A percentile compares a stretch with the other conserved stretches of the same genome.
Conservation (phyloP, 169 alveolate species). For the Neospora caninum region DNA sequence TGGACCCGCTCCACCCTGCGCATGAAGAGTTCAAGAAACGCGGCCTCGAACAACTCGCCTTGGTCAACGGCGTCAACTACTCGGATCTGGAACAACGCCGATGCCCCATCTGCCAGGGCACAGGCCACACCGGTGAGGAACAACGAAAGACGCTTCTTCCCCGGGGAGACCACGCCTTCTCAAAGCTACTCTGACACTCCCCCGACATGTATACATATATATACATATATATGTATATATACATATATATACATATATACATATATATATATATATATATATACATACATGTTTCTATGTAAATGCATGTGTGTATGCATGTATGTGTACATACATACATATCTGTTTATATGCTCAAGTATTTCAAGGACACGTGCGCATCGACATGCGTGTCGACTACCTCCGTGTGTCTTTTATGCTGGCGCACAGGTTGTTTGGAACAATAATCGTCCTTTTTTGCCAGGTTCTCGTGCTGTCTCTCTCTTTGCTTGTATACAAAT, state of each 20-base stretch:
- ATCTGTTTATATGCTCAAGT: background rate
- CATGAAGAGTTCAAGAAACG: slow-evolving; percentile 60
- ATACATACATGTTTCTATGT: too few species aligned
- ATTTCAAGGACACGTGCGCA: background rate
- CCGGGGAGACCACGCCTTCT: background rate
- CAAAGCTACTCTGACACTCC: too few species aligned
- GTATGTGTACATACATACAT: too few species aligned
- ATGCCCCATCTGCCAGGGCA: slow-evolving; percentile 66
- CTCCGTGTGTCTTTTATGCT: too few species aligned
- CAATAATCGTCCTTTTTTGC: too few species aligned
- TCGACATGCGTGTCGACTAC: too few species aligned
- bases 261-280: background rate
- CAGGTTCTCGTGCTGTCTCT: too few species aligned
- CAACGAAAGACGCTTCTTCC: background rate
- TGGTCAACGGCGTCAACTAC: slow-evolving; percentile 62
- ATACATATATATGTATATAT: background rate
- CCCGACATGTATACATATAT: too few species aligned
- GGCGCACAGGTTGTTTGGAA: too few species aligned
- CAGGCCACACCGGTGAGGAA: slow-evolving; percentile 61
- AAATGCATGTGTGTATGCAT: background rate
- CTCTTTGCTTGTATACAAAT: too few species aligned
- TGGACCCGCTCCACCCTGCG: slow-evolving; percentile 61
- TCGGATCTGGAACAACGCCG: slow-evolving; percentile 45
- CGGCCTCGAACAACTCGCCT: slow-evolving; percentile 67
- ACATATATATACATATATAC: background rate